Evolutionary conservation across 1,139 yeast species (phyloP), one percentile per base, ranked within the genome.

Genomic region (Hanseniaspora sp.): DNA sequence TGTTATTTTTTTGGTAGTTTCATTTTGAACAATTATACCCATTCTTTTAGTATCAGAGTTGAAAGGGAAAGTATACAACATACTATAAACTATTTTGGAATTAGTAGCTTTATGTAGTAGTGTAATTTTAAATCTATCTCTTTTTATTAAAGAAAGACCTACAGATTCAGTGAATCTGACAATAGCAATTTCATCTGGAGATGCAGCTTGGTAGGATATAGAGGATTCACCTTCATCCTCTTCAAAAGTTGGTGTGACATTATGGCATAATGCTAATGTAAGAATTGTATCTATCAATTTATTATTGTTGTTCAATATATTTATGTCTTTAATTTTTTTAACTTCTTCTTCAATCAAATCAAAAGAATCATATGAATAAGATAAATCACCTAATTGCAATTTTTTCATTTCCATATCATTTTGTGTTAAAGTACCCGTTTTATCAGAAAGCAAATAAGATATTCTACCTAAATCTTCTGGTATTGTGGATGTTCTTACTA

Each of bases 171-270:
- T 86, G 71, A 88, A 94, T 64, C 84, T 84, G 33, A 94, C 97
- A 60, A 94, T 92, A 23, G 99, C 98, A 59, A 92, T 82, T 67
- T 94, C 99, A 71, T 94, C 99, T 0, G 99, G 99, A 0, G 97
- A 90, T 0, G 97, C 96, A 0, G 98, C 98, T 68, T 94, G 99
- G 66, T 90, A 94, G 1, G 87, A 76, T 9, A 86, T 66, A 52
- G 71, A 76, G 6, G 82, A 82, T 2, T 13, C 12, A 28, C 30
- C 42, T 1, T n/a, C 3, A 2, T 29, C 18, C 56, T 76, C 81
- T 56, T 84, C 94, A 59, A 78, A 74, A 0, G 87, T 79, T 1
- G 96, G 96, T 0, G 98, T 94, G 33, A 94, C 99, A 61, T 88
- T 88, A 67, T 94, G 99, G 67, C 99, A 94, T 17, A 90, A 72